Evolutionary conservation across 768 basidiomycete genomes (phyloP).

Genomic region (Rubroboletus satanas): DNA sequence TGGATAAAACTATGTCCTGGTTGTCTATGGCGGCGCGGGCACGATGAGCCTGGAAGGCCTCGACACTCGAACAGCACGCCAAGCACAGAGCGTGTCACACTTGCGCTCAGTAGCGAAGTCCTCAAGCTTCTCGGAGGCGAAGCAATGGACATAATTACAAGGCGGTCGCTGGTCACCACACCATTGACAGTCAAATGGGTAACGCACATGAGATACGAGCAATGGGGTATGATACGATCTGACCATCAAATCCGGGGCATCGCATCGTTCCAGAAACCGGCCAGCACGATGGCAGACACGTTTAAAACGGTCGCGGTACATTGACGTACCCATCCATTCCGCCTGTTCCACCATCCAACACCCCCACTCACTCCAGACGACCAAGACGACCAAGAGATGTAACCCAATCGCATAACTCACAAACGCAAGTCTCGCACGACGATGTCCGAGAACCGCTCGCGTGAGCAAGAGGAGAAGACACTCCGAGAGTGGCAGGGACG

Average conservation of each 20-base stretch:
- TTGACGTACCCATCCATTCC: not conserved
- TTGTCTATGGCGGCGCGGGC: slow-evolving; percentile 43
- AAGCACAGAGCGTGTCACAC: slow-evolving; percentile 53
- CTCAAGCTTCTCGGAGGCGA: no score
- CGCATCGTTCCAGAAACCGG: no score
- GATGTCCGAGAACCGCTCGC: slow-evolving; percentile 80
- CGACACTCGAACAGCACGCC: slow-evolving; percentile 57
- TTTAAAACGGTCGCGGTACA: slow-evolving; percentile 8
- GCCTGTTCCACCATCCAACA: slow-evolving; percentile 36
- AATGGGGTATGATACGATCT: not conserved
- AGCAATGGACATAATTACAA: no score
- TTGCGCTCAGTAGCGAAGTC: slow-evolving; percentile 39
- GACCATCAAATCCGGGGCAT: no score
- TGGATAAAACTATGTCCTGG: slow-evolving; percentile 39
- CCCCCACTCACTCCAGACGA: slow-evolving; percentile 45
- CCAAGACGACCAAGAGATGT: slow-evolving; percentile 79
- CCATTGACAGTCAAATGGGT: no score
- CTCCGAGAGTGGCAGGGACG: slow-evolving; percentile 88
- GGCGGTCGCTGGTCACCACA: no score
- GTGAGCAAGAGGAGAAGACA: slow-evolving; percentile 83
- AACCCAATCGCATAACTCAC: slow-evolving; percentile 80
- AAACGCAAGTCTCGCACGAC: slow-evolving; percentile 85
- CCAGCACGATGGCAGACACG: no score
- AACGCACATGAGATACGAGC: no score
- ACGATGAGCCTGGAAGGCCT: slow-evolving; percentile 24